These are phyloP conservation scores for Fonsecaea nubica DNA, from an alignment of 2,329 filamentous ascomycete genomes.

Conservation along the genomic window DNA sequence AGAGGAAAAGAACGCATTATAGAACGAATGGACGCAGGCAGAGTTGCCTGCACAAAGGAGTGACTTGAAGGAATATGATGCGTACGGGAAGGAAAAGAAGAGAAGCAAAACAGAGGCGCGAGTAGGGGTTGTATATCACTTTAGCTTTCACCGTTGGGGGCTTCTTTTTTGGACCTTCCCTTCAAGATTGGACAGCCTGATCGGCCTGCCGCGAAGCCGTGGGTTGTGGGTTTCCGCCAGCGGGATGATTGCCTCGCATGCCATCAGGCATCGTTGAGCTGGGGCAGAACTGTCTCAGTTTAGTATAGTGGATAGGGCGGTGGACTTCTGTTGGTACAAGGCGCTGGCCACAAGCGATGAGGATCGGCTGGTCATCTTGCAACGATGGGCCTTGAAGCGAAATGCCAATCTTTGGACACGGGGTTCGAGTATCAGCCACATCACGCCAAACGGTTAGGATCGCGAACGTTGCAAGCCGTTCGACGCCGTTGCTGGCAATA, in stretches of 20 bases:
- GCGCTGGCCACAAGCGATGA: slow-evolving; percentile 5
- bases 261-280: slow-evolving; percentile 8
- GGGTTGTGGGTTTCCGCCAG: slow-evolving; percentile 11
- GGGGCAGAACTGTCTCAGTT: slow-evolving; percentile 29
- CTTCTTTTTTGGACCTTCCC: not conserved
- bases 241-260: slow-evolving; percentile 9
- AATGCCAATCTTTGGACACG: slow-evolving; percentile 29
- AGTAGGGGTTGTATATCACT: slow-evolving; percentile 27
- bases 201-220: slow-evolving; percentile 15
- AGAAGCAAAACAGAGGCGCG: slow-evolving; percentile 1
- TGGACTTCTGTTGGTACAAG: slow-evolving; percentile 3
- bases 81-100: slow-evolving; percentile 16
- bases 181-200: slow-evolving; percentile 26
- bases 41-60: slow-evolving; percentile 34
- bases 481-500: not conserved
- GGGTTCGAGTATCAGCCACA: slow-evolving; percentile 16
- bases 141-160: slow-evolving; percentile 6
- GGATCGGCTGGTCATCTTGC: slow-evolving; percentile 16
- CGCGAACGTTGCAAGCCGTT: not conserved
- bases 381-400: slow-evolving; percentile 14
- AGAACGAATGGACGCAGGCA: slow-evolving; percentile 37
- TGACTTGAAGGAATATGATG: slow-evolving; percentile 28
- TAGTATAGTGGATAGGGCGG: slow-evolving; percentile 25
- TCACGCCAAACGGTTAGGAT: slow-evolving; percentile 1
- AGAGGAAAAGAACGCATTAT: slow-evolving; percentile 34